Conservation (phyloP, 352 stramenopile genomes). For the Blastocystis sp. region DNA sequence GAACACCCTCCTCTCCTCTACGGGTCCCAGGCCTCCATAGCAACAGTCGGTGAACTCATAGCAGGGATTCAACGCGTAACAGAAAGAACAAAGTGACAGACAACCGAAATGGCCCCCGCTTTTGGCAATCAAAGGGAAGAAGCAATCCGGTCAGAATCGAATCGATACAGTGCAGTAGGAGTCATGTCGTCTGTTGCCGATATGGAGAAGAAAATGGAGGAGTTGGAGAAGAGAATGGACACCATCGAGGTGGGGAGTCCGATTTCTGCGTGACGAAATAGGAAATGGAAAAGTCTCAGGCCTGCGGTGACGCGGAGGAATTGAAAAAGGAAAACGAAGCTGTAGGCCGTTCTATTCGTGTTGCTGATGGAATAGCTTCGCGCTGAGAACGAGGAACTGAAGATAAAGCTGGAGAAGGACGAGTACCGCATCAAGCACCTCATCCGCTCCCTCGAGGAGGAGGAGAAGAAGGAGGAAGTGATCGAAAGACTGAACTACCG, state of each 20-base stretch:
- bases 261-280: not conserved
- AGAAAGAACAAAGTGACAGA: too few relatives aligned
- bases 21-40: conserved; percentile 53
- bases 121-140: too few relatives aligned
- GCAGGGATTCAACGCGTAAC: not conserved
- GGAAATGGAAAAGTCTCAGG: conserved; percentile 46
- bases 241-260: not conserved
- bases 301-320: not conserved
- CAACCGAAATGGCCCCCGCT: too few relatives aligned
- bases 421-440: conserved; percentile 57
- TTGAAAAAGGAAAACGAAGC: conserved; percentile 15
- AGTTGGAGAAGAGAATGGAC: not conserved
- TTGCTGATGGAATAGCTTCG: not conserved
- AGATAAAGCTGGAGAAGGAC: conserved; percentile 1
- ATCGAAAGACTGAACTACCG: conserved; percentile 54
- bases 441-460: conserved; percentile 53
- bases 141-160: too few relatives aligned
- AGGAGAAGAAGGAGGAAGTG: conserved; percentile 52
- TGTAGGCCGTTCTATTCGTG: not conserved
- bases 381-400: conserved; percentile 59
- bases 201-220: not conserved
- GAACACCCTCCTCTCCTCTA: not conserved
- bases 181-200: too few relatives aligned
- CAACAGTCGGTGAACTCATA: not conserved
- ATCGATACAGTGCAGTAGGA: too few relatives aligned